These are phyloP conservation scores for Globisporangium nodosum DNA, from an alignment of 352 stramenopile genomes.

Conservation along the genomic window DNA sequence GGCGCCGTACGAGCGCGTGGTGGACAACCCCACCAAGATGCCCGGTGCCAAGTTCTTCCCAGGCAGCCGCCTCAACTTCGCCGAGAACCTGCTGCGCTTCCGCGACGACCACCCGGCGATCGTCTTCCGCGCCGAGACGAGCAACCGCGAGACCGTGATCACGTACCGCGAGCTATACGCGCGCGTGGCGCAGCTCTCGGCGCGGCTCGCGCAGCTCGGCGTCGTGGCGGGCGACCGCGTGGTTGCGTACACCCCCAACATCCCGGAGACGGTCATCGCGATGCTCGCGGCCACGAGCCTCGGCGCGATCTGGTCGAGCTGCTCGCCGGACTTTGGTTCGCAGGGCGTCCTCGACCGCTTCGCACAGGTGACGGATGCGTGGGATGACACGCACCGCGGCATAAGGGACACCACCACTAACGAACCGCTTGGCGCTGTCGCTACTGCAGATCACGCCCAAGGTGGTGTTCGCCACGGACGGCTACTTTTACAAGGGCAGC, in stretches of 20 bases:
- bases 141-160: slow-evolving; percentile 45
- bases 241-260: slow-evolving; percentile 64
- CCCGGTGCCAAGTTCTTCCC: slow-evolving; percentile 68
- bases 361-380: slow-evolving; percentile 28
- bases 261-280: slow-evolving; percentile 61
- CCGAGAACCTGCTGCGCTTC: slow-evolving; percentile 70
- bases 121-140: slow-evolving; percentile 72
- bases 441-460: slow-evolving; percentile 53
- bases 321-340: slow-evolving; percentile 84
- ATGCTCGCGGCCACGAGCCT: slow-evolving; percentile 73
- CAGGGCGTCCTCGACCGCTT: slow-evolving; percentile 79
- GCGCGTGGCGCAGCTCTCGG: slow-evolving; percentile 41
- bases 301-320: slow-evolving; percentile 71
- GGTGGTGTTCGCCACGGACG: slow-evolving; percentile 67
- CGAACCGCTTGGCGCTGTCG: not conserved
- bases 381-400: not conserved
- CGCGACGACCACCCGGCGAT: slow-evolving; percentile 65
- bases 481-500: slow-evolving; percentile 76
- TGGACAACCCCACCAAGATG: slow-evolving; percentile 67
- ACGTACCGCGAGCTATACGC: slow-evolving; percentile 63
- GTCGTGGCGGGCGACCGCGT: slow-evolving; percentile 54
- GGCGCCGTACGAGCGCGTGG: slow-evolving; percentile 40
- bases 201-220: slow-evolving; percentile 35
- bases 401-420: not conserved
- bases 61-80: slow-evolving; percentile 64